Conservation (phyloP, 257 asterid species). For the Solanum pennellii region DNA sequence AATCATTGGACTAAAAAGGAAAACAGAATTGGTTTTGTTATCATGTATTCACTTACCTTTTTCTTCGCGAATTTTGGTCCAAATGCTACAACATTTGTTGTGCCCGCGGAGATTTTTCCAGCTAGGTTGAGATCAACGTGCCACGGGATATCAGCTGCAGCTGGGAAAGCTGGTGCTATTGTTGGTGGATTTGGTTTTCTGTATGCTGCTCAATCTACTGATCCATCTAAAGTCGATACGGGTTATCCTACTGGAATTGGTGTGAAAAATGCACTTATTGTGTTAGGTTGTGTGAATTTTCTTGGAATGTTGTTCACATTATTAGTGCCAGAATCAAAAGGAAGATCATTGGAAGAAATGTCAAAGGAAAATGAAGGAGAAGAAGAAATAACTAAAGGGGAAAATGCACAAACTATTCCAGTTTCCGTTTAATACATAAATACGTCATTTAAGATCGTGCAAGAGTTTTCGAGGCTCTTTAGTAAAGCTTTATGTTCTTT, state of each 20-base stretch:
- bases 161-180: conserved; percentile 45
- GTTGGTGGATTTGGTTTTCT: conserved; percentile 47
- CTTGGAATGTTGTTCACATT: conserved; percentile 35
- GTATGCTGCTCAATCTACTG: conserved; percentile 36
- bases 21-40: conserved; percentile 31
- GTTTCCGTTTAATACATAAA: conserved; percentile 9
- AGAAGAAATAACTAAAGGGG: neutral
- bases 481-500: neutral
- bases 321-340: conserved; percentile 42
- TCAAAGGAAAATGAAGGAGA: conserved; percentile 28
- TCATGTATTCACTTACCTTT: conserved; percentile 35
- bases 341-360: conserved; percentile 33
- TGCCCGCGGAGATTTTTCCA: conserved; percentile 52
- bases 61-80: conserved; percentile 56
- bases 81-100: conserved; percentile 47
- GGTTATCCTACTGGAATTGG: conserved; percentile 47
- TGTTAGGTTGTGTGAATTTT: conserved; percentile 29
- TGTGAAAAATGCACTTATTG: conserved; percentile 21
- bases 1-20: conserved; percentile 33
- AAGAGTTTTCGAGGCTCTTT: neutral
- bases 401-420: conserved; percentile 14
- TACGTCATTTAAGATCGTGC: neutral
- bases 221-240: conserved; percentile 20
- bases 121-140: conserved; percentile 47
- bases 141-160: conserved; percentile 48